Conservation (phyloP, 176 grass and related monocot genomes). For the Saccharum spontaneum region DNA sequence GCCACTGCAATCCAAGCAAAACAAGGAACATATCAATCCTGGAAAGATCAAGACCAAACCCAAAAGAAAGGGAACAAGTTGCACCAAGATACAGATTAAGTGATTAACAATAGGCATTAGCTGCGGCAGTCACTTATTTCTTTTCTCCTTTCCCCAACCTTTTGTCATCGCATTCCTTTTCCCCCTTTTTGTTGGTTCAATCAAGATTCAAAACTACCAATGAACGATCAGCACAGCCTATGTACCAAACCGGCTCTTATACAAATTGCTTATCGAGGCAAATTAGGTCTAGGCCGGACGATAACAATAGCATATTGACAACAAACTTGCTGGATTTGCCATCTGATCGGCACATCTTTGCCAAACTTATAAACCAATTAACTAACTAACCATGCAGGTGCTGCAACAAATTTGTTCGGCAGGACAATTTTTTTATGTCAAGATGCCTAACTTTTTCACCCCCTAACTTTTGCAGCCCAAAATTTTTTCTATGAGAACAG, state of each 20-base stretch:
- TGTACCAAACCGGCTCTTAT: slow-evolving; percentile 2
- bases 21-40: slow-evolving; percentile 36
- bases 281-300: slow-evolving; percentile 21
- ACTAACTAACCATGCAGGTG: not conserved
- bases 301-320: slow-evolving; percentile 17
- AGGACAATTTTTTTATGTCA: not conserved
- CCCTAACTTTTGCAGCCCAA: too few species aligned
- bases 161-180: not conserved
- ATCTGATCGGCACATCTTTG: not conserved
- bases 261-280: slow-evolving; percentile 14
- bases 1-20: slow-evolving; percentile 42
- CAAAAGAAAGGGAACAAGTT: slow-evolving; percentile 16
- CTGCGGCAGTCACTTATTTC: slow-evolving; percentile 11
- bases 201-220: slow-evolving; percentile 15
- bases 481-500: too few species aligned
- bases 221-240: slow-evolving; percentile 1
- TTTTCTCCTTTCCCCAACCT: slow-evolving; percentile 6
- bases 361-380: not conserved
- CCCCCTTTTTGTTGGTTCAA: not conserved
- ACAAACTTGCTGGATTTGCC: not conserved
- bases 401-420: not conserved
- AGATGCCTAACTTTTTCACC: not conserved
- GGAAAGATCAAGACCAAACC: slow-evolving; percentile 11
- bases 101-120: slow-evolving; percentile 24
- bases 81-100: not conserved